Percentiles rank a stretch among this genome's conserved stretches.
Evolutionary conservation across 2,329 filamentous ascomycete genomes (phyloP).

Genomic region (Rhexocercosporidium sp.): DNA sequence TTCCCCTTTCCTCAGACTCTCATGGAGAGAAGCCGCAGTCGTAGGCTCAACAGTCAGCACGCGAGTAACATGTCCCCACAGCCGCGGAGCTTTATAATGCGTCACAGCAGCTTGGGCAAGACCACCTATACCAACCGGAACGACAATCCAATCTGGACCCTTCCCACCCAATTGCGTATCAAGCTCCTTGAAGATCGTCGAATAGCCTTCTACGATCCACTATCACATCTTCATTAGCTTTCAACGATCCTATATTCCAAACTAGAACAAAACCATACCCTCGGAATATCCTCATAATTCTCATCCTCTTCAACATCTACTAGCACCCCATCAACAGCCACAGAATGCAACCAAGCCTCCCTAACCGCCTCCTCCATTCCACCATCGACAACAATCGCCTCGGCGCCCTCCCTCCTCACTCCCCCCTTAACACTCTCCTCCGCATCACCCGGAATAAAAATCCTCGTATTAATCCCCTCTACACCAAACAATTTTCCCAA

Average conservation of each 20-base stretch:
- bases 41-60: neutral
- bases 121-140: neutral
- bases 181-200: constrained; percentile 11
- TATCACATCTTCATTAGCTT: neutral
- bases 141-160: neutral
- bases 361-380: neutral
- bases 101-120: constrained; percentile 12
- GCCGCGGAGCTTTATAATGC: constrained; percentile 10
- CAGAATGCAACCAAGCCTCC: constrained; percentile 14
- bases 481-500: neutral
- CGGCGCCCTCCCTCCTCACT: neutral
- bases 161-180: neutral
- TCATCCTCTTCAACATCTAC: constrained; percentile 10
- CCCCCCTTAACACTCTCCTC: neutral
- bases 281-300: constrained; percentile 14
- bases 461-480: neutral
- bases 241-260: neutral
- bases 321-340: constrained; percentile 10
- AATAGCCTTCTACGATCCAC: constrained; percentile 12
- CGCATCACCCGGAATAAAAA: constrained; percentile 2
- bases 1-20: neutral
- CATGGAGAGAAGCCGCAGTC: neutral
- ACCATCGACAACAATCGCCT: neutral
- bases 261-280: neutral
- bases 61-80: neutral